These are phyloP conservation scores for Arthromyces matolae DNA, from an alignment of 768 basidiomycete species.

Conservation along the genomic window DNA sequence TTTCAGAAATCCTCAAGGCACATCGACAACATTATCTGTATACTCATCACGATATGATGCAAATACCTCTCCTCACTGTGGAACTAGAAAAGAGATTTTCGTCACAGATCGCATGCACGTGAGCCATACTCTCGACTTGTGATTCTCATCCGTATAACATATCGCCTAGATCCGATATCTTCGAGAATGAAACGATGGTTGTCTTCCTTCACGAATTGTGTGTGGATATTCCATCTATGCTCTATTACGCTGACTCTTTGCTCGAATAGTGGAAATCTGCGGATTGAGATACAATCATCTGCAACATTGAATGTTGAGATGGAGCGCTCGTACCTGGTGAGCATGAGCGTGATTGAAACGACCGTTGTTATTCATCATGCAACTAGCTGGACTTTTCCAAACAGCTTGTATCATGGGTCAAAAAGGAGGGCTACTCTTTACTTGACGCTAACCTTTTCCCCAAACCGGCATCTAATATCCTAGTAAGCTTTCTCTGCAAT, in stretches of 20 bases:
- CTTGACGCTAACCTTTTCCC: slow-evolving; percentile 86
- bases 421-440: slow-evolving; percentile 59
- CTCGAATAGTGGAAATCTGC: slow-evolving; percentile 72
- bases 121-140: slow-evolving; percentile 24
- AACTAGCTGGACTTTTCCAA: slow-evolving; percentile 81
- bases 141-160: background rate
- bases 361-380: background rate
- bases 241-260: background rate
- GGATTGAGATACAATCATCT: slow-evolving; percentile 75
- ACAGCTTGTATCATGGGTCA: slow-evolving; percentile 75
- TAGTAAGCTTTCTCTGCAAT: too few species aligned
- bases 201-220: slow-evolving; percentile 96
- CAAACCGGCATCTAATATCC: slow-evolving; percentile 41
- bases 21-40: slow-evolving; percentile 85
- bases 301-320: slow-evolving; percentile 68
- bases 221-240: slow-evolving; percentile 23
- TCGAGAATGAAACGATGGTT: slow-evolving; percentile 72
- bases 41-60: slow-evolving; percentile 71
- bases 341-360: slow-evolving; percentile 9
- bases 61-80: slow-evolving; percentile 68
- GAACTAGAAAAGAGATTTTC: slow-evolving; percentile 71
- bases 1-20: slow-evolving; percentile 76
- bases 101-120: slow-evolving; percentile 90
- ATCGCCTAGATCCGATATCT: slow-evolving; percentile 62
- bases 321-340: slow-evolving; percentile 83